phyloP scores from a whole-genome alignment of 441 rosid genomes.

The Bruguiera hainesii region DNA sequence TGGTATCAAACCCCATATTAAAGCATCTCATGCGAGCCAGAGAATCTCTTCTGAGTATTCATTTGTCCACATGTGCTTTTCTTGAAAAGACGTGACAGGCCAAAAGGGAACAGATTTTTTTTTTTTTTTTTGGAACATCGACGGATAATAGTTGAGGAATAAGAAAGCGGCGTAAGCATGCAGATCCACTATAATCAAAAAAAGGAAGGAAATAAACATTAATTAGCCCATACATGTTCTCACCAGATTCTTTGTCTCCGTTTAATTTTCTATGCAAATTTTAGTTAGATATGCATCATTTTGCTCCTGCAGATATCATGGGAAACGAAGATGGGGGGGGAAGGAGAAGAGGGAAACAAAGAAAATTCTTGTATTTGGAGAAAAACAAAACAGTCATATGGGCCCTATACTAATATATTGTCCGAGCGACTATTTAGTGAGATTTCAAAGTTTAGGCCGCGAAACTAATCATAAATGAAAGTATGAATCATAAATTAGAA shows the following conservation, averaged over 20 bases:
- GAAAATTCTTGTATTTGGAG: too few species aligned
- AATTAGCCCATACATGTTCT: neutral
- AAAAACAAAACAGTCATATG: too few species aligned
- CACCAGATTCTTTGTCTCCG: neutral
- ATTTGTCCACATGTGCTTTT: conserved; percentile 20
- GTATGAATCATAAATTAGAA: too few species aligned
- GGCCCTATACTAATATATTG: too few species aligned
- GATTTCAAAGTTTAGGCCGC: too few species aligned
- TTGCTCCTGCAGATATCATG: neutral
- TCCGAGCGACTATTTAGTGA: too few species aligned
- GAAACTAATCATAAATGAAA: too few species aligned
- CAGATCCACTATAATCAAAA: conserved; percentile 9
- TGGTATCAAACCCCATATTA: conserved; percentile 1
- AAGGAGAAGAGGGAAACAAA: neutral
- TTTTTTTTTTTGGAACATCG: too few species aligned
- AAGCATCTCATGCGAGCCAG: neutral
- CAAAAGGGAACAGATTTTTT: neutral
- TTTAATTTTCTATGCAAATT: neutral
- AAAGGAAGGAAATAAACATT: neutral
- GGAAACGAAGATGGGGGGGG: neutral
- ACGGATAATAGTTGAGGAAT: neutral
- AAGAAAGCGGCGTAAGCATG: conserved; percentile 14
- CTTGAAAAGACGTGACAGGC: conserved; percentile 29
- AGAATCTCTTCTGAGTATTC: conserved; percentile 10
- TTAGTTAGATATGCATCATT: conserved; percentile 9